Base-by-base conservation (phyloP, 2,329 filamentous ascomycete species). In the Ascochyta rabiei region DNA sequence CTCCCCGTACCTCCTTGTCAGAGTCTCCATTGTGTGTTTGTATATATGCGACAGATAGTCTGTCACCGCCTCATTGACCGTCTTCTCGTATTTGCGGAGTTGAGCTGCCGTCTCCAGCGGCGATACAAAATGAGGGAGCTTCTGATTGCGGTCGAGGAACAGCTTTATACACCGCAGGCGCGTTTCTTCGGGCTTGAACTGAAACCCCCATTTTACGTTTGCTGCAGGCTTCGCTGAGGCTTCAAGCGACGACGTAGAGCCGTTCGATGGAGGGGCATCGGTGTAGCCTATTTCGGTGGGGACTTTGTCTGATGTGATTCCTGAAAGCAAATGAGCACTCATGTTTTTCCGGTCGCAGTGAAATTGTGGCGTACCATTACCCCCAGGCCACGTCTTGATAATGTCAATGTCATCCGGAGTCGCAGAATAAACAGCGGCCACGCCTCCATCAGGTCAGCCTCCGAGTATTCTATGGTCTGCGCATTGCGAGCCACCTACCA, bases 281-380 rank as follows among this genome's bases (percentile, higher is more conserved):
- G 57, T 80, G 61, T 89, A 87, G 48, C 79, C 76, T 52, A 93
- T 88, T 73, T 93, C 89, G 13, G 89, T 91, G 1, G 90, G 89
- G 2, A 93, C 89, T 79, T 93, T 93, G 79, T 93, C 89, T 31
- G 89, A 91, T n/a, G 90, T 92, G 76, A 93, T 91, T 37, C 72
- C 72, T 75, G 45, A 9, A 10, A 34, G 10, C 21, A 1, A 34
- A 38, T 71, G 26, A 68, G 60, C 44, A 43, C 47, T 21, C 15
- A 24, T 33, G 15, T 31, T 43, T 6, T 26, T 44, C 19, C 30
- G 10, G 13, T 34, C 40, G 34, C 21, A 53, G 23, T 31, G 10
- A 10, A 35, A 35, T 28, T 19, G 19, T 39, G 45, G 30, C 46
- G 15, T 68, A 66, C 89, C 89, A 69, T 93, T 92, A 24, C 89